These are phyloP conservation scores for Emydomyces testavorans DNA, from an alignment of 2,329 filamentous ascomycete genomes.

Conservation along the genomic window DNA sequence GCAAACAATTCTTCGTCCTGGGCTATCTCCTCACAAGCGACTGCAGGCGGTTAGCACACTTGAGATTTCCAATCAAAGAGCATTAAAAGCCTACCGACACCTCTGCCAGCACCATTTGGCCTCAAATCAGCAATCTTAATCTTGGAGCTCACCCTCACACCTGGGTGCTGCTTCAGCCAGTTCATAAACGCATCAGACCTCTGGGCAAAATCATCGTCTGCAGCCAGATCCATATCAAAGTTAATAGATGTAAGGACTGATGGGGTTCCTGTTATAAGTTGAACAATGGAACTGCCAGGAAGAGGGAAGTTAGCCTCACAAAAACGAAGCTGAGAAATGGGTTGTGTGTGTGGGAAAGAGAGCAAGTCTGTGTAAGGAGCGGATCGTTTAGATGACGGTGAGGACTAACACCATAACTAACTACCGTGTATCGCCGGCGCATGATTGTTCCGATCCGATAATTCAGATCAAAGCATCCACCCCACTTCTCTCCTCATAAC, in stretches of 20 bases:
- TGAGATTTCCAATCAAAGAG: slow-evolving; percentile 14
- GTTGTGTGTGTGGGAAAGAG: background rate
- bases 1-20: slow-evolving; percentile 70
- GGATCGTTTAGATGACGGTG: background rate
- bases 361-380: background rate
- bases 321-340: background rate
- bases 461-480: slow-evolving; percentile 14
- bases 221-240: background rate
- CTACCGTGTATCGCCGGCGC: background rate
- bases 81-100: slow-evolving; percentile 45
- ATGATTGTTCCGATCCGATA: slow-evolving; percentile 5
- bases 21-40: slow-evolving; percentile 57
- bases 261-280: background rate
- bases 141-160: slow-evolving; percentile 47
- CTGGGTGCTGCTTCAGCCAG: slow-evolving; percentile 44
- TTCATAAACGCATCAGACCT: slow-evolving; percentile 43
- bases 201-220: slow-evolving; percentile 31
- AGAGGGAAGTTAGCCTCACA: background rate
- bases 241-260: background rate
- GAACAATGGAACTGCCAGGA: background rate
- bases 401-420: background rate
- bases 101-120: slow-evolving; percentile 46
- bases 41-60: slow-evolving; percentile 35
- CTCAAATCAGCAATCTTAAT: slow-evolving; percentile 49
- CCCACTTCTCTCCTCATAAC: slow-evolving; percentile 4